Evolutionary conservation across 192 early-diverging fungal species (phyloP).

Genomic region (Kappamyces sp.): DNA sequence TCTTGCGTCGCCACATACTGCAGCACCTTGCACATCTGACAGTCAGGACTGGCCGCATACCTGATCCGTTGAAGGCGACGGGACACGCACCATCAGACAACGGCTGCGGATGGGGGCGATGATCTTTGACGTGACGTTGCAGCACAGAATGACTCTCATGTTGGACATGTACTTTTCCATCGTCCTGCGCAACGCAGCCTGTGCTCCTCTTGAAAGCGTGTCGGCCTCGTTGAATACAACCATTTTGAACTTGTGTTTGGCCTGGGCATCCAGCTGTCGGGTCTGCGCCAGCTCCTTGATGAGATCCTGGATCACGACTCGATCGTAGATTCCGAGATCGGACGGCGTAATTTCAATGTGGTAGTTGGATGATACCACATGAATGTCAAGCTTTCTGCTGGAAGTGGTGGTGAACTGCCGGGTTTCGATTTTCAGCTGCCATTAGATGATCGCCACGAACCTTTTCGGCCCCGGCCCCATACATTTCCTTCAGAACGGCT

Average conservation of each 20-base stretch:
- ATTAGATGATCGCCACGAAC: conserved; percentile 26
- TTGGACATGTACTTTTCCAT: conserved; percentile 99
- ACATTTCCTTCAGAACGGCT: conserved; percentile 79
- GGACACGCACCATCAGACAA: conserved; percentile 83
- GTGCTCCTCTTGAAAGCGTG: conserved; percentile 78
- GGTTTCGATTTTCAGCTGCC: conserved; percentile 82
- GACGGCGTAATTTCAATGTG: conserved; percentile 97
- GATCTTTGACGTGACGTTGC: conserved; percentile 82
- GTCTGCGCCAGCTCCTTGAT: conserved; percentile 97
- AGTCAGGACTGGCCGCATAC: conserved; percentile 32
- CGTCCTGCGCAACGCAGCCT: conserved; percentile 92
- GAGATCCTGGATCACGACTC: conserved; percentile 86
- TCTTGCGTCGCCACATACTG: conserved; percentile 78
- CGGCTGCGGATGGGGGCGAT: conserved; percentile 88
- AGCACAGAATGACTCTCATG: conserved; percentile 88
- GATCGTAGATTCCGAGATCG: conserved; percentile 93
- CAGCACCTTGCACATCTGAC: conserved; percentile 56
- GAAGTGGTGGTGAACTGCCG: conserved; percentile 79
- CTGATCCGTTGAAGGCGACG: conserved; percentile 69
- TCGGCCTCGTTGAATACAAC: conserved; percentile 95
- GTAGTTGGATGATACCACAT: conserved; percentile 86
- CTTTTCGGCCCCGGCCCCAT: conserved; percentile 85
- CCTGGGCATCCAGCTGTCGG: conserved; percentile 75
- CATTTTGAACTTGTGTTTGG: conserved; percentile 84
- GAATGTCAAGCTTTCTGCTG: conserved; percentile 78